These are phyloP conservation scores for Fraxinus nigra DNA, from an alignment of 305 asterid species.

Conservation along the genomic window DNA sequence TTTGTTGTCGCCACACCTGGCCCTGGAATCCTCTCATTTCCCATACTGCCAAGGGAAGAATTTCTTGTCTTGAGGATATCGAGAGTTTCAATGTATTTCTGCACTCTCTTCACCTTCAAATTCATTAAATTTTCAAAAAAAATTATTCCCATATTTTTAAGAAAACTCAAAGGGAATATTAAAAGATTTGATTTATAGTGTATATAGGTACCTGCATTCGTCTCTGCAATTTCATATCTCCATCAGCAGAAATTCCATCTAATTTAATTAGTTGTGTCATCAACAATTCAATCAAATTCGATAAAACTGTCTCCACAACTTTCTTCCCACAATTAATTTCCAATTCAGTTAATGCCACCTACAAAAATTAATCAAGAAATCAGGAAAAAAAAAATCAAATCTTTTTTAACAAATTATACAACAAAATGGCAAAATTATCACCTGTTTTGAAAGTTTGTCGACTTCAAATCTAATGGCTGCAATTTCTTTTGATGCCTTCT, in stretches of 20 bases:
- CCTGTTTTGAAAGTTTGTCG: slow-evolving; percentile 78
- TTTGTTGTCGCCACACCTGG: slow-evolving; percentile 58
- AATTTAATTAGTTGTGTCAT: slow-evolving; percentile 83
- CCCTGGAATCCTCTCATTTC: slow-evolving; percentile 35
- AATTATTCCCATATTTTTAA: neutral
- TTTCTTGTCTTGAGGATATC: slow-evolving; percentile 66
- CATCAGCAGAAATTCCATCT: slow-evolving; percentile 83
- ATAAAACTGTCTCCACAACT: slow-evolving; percentile 57
- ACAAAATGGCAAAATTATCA: slow-evolving; percentile 13
- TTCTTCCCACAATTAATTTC: slow-evolving; percentile 72
- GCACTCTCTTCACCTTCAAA: slow-evolving; percentile 86
- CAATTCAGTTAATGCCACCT: slow-evolving; percentile 72
- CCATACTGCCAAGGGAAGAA: slow-evolving; percentile 36
- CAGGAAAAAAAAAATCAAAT: neutral
- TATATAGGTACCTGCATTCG: slow-evolving; percentile 65
- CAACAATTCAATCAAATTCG: slow-evolving; percentile 64
- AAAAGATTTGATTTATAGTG: neutral
- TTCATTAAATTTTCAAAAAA: neutral
- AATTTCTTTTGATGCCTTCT: slow-evolving; percentile 58
- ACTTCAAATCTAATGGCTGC: slow-evolving; percentile 60
- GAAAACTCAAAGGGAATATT: neutral
- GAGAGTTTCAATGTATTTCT: slow-evolving; percentile 72
- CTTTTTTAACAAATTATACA: neutral
- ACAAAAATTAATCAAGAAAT: slow-evolving; percentile 17
- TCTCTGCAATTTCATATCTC: slow-evolving; percentile 79